Conservation (phyloP, 2,329 filamentous ascomycete species). For the Fusarium begoniae region DNA sequence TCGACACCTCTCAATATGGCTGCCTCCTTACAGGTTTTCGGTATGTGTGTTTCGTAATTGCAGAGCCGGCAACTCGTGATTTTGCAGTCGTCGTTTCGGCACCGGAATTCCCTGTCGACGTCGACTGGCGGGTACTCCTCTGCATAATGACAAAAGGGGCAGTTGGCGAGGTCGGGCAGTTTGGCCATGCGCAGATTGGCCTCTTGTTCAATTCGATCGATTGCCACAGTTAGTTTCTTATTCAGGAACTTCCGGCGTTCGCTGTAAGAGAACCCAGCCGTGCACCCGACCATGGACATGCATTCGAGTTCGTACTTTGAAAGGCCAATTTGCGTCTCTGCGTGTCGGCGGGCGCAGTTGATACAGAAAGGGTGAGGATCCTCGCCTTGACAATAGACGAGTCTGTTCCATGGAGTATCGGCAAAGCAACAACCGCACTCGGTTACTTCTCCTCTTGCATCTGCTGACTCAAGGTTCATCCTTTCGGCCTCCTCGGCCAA, state of each 20-base stretch:
- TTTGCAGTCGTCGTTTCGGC: slow-evolving; percentile 71
- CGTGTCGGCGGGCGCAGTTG: slow-evolving; percentile 70
- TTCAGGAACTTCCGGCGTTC: slow-evolving; percentile 68
- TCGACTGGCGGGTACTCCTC: slow-evolving; percentile 75
- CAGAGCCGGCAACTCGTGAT: slow-evolving; percentile 75
- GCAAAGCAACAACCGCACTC: slow-evolving; percentile 81
- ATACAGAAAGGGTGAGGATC: slow-evolving; percentile 74
- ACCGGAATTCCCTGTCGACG: slow-evolving; percentile 77
- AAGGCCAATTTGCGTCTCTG: slow-evolving; percentile 74
- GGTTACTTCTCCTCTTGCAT: slow-evolving; percentile 60
- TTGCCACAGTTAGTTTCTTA: slow-evolving; percentile 64
- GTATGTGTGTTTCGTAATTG: slow-evolving; percentile 73
- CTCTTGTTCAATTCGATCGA: slow-evolving; percentile 78
- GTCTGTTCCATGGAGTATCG: slow-evolving; percentile 71
- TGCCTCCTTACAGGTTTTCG: slow-evolving; percentile 75
- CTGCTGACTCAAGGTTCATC: slow-evolving; percentile 54
- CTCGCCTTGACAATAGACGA: slow-evolving; percentile 72
- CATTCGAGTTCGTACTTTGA: slow-evolving; percentile 75
- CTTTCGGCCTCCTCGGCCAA: slow-evolving; percentile 44
- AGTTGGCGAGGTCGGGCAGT: slow-evolving; percentile 77
- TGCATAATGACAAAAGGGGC: slow-evolving; percentile 85
- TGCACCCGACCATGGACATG: slow-evolving; percentile 75
- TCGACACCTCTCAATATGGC: slow-evolving; percentile 67
- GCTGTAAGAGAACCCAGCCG: slow-evolving; percentile 64
- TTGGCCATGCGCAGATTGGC: slow-evolving; percentile 73